These are phyloP conservation scores for Ascodesmis nigricans DNA, from an alignment of 495 filamentous ascomycete species.

Conservation along the genomic window DNA sequence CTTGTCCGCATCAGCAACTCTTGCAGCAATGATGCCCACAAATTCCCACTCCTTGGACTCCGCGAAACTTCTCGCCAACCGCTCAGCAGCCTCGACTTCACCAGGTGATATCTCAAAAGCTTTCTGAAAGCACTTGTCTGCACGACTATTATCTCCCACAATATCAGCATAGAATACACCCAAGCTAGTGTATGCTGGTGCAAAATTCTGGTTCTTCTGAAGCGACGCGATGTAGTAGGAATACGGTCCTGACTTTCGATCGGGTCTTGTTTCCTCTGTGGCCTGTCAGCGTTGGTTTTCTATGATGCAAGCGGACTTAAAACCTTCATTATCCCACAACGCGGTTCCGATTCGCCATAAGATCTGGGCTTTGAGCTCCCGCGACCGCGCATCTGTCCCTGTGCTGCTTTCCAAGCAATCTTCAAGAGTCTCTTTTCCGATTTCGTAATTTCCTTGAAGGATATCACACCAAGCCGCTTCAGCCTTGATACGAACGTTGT, in stretches of 20 bases:
- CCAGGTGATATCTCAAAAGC: conserved; percentile 81
- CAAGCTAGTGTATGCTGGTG: conserved; percentile 78
- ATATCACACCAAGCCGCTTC: conserved; percentile 83
- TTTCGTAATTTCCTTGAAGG: conserved; percentile 47
- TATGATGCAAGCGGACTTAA: no score
- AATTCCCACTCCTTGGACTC: conserved; percentile 87
- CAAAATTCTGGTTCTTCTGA: conserved; percentile 70
- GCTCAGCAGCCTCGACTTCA: conserved; percentile 71
- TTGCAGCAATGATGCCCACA: conserved; percentile 74
- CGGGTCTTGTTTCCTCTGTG: conserved; percentile 31
- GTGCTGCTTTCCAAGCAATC: conserved; percentile 39
- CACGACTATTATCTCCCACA: conserved; percentile 58
- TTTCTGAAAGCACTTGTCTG: conserved; percentile 82
- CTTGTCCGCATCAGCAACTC: conserved; percentile 81
- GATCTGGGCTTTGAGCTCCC: conserved; percentile 57
- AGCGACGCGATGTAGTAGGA: conserved; percentile 61
- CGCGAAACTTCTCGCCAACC: conserved; percentile 64
- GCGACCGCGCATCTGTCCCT: conserved; percentile 30
- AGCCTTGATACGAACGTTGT: conserved; percentile 51
- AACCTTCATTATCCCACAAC: conserved; percentile 43
- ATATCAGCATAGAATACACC: conserved; percentile 94
- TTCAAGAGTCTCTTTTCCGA: conserved; percentile 44
- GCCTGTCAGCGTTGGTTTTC: conserved; percentile 1
- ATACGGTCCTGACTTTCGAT: conserved; percentile 52
- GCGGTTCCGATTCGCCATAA: conserved; percentile 76